Conservation (phyloP, 148 eudicot genomes). For the Rhododendron molle region DNA sequence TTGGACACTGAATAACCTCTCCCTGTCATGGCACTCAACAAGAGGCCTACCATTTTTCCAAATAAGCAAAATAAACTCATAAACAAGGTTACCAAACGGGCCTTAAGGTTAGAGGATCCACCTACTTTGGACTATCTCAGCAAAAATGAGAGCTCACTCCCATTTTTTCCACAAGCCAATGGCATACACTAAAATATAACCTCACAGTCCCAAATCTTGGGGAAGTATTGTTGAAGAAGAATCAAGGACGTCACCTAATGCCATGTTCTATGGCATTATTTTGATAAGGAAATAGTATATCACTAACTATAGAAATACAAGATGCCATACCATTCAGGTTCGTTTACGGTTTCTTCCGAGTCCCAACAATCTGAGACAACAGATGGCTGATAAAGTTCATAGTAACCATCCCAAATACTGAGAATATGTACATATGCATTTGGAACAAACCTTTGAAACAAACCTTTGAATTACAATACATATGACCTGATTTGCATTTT, state of each 20-base stretch:
- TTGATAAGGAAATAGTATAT: not conserved
- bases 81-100: no score
- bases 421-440: not conserved
- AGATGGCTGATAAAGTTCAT: not conserved
- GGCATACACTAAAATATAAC: not conserved
- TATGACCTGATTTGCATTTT: not conserved
- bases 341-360: not conserved
- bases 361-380: not conserved
- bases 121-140: no score
- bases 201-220: not conserved
- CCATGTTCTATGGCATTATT: not conserved
- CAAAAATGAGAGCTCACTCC: not conserved
- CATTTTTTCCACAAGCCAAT: not conserved
- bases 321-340: not conserved
- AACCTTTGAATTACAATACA: not conserved
- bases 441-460: not conserved
- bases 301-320: not conserved
- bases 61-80: no score
- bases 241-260: not conserved
- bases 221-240: not conserved
- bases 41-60: no score
- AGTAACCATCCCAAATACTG: not conserved
- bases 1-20: not conserved
- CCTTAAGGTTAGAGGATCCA: not conserved
- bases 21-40: not conserved